Percentiles rank a stretch among this genome's conserved stretches.
These are phyloP conservation scores for Epichloe hybrida DNA, from an alignment of 2,329 filamentous ascomycete genomes.

Conservation along the genomic window DNA sequence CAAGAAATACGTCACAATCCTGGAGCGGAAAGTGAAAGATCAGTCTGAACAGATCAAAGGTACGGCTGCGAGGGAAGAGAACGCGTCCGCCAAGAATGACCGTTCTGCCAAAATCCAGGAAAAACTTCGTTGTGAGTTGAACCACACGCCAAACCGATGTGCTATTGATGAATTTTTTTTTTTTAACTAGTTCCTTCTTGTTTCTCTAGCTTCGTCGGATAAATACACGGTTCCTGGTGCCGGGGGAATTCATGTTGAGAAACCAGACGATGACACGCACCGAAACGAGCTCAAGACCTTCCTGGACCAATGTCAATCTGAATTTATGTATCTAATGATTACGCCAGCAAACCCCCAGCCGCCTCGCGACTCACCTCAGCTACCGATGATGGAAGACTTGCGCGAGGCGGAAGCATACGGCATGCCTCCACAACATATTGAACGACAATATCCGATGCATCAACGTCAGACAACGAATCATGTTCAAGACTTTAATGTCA, in stretches of 20 bases:
- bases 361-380: conserved; percentile 46
- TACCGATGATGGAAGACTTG: conserved; percentile 46
- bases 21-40: conserved; percentile 77
- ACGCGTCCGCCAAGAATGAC: conserved; percentile 34
- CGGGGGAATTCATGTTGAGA: conserved; percentile 33
- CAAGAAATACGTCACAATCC: conserved; percentile 77
- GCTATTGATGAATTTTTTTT: neutral
- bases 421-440: conserved; percentile 29
- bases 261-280: conserved; percentile 35
- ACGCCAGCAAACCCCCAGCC: conserved; percentile 52
- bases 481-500: conserved; percentile 36
- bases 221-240: conserved; percentile 29
- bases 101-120: conserved; percentile 41
- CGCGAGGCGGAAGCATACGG: conserved; percentile 39
- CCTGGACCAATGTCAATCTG: conserved; percentile 50
- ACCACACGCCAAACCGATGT: neutral
- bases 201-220: conserved; percentile 26
- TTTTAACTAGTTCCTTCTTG: neutral
- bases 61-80: conserved; percentile 21
- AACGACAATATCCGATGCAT: conserved; percentile 26
- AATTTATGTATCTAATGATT: conserved; percentile 56
- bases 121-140: conserved; percentile 36
- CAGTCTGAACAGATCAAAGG: conserved; percentile 60
- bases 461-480: conserved; percentile 39
- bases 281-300: conserved; percentile 44